Evolutionary conservation across 495 filamentous ascomycete genomes (phyloP).

Genomic region (Lindgomyces ingoldianus): DNA sequence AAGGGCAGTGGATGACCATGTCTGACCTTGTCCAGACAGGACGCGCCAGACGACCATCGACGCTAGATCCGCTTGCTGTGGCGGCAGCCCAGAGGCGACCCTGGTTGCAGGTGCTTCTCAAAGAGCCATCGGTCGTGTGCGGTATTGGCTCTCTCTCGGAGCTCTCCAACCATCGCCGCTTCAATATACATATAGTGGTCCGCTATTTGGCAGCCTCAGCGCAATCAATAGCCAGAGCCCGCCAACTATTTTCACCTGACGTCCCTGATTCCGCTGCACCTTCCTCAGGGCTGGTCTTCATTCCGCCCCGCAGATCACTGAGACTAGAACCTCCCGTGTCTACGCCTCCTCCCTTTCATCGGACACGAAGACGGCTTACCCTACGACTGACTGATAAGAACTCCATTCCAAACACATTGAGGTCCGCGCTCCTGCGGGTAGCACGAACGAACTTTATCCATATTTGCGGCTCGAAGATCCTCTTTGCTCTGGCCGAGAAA

Average conservation of each 20-base stretch:
- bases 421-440: constrained; percentile 3
- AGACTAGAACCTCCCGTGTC: no score
- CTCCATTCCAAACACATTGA: background rate
- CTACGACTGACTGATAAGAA: constrained; percentile 11
- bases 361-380: background rate
- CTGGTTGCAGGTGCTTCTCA: background rate
- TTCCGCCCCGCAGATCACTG: background rate
- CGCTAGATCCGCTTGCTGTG: background rate
- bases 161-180: no score
- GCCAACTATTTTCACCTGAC: no score
- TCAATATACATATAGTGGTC: no score
- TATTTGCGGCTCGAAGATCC: constrained; percentile 9
- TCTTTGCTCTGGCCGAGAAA: constrained; percentile 4
- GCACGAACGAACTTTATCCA: constrained; percentile 7
- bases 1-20: constrained; percentile 1
- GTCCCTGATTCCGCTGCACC: no score
- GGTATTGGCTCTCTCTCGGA: no score
- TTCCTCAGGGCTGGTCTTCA: background rate
- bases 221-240: no score
- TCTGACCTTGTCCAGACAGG: background rate
- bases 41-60: background rate
- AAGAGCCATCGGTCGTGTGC: no score
- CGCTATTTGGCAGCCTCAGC: no score
- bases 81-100: background rate
- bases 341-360: background rate